Evolutionary conservation across 768 basidiomycete genomes (phyloP).

Genomic region (Termitomyces heimii): DNA sequence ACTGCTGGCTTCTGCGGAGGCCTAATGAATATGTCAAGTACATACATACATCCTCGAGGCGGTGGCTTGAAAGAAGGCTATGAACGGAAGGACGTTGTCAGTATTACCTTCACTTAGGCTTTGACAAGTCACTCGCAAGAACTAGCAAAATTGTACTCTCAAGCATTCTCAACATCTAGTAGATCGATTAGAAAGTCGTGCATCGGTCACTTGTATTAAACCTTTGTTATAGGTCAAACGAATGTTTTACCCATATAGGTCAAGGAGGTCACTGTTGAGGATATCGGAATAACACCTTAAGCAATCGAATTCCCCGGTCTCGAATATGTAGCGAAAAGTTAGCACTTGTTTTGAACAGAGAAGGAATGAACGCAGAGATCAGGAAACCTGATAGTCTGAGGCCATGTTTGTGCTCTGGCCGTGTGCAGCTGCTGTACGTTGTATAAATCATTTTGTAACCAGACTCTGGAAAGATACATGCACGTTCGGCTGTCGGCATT

Average conservation of each 20-base stretch:
- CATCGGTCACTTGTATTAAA: slow-evolving; percentile 22
- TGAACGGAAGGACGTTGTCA: slow-evolving; percentile 36
- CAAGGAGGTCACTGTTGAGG: not conserved
- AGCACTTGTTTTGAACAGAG: too few relatives aligned
- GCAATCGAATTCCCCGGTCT: not conserved
- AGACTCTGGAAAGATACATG: too few relatives aligned
- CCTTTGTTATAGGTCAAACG: not conserved
- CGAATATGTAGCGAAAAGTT: too few relatives aligned
- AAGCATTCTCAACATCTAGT: slow-evolving; percentile 36
- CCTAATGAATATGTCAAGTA: slow-evolving; percentile 40
- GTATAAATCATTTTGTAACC: too few relatives aligned
- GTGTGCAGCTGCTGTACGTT: too few relatives aligned
- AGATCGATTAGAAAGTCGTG: slow-evolving; percentile 28
- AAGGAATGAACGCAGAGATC: not conserved
- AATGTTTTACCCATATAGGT: too few relatives aligned
- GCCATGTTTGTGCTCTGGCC: too few relatives aligned
- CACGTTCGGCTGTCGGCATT: not conserved
- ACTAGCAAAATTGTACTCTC: too few relatives aligned
- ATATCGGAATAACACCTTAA: too few relatives aligned
- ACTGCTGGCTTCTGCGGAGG: slow-evolving; percentile 9
- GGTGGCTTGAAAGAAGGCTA: slow-evolving; percentile 19
- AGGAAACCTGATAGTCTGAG: too few relatives aligned
- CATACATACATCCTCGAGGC: slow-evolving; percentile 37
- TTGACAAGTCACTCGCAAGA: too few relatives aligned
- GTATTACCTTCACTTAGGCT: slow-evolving; percentile 40